Evolutionary conservation across 225 moss, liverwort and hornwort species (phyloP), one percentile per base, ranked within the genome.

Genomic region (Polytrichum commune): DNA sequence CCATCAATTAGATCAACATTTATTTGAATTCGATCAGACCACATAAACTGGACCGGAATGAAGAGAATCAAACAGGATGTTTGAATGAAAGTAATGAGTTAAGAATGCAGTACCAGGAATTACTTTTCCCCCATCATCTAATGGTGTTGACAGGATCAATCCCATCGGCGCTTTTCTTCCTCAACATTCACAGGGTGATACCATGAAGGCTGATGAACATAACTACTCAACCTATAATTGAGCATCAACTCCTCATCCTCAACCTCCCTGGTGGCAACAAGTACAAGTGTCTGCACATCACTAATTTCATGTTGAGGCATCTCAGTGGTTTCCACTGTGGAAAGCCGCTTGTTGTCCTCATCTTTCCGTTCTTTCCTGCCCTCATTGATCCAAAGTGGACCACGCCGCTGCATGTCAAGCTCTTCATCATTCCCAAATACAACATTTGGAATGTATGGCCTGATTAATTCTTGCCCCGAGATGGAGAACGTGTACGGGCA

Each of bases 111-210:
- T 46, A 46, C 13, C 13, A 46, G 46, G 13, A 46, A 2, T 46
- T 13, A 46, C 46, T 46, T 13, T 46, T 16, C 16, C 13, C 13
- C 46, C 46, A 46, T 16, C 46, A 4, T 46, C 46, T 46, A 46
- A 46, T 46, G 46, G 13, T 13, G 46, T 46, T 16, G 46, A 23
- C 7, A 53, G 64, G 67, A 64, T 95, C 85, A 95, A 68, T 97
- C 94, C 97, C 94, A 97, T 62, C 97, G 76, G 20, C 94, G 88
- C 69, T 85, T 71, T 71, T 97, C 94, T 81, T 94, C 97, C 33
- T 86, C 91, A 38, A 85, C 91, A 79, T 91, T 82, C 26, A 97
- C 94, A n/a, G 94, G 80, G 79, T 89, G 78, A 66, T 87, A 97
- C 96, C 96, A 97, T 0, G 67, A 53, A 77, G 96, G 94, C 65